Percentiles rank a stretch among this genome's conserved stretches.
Evolutionary conservation across 768 basidiomycete genomes (phyloP).

Genomic region (Clitopilus passeckerianus): DNA sequence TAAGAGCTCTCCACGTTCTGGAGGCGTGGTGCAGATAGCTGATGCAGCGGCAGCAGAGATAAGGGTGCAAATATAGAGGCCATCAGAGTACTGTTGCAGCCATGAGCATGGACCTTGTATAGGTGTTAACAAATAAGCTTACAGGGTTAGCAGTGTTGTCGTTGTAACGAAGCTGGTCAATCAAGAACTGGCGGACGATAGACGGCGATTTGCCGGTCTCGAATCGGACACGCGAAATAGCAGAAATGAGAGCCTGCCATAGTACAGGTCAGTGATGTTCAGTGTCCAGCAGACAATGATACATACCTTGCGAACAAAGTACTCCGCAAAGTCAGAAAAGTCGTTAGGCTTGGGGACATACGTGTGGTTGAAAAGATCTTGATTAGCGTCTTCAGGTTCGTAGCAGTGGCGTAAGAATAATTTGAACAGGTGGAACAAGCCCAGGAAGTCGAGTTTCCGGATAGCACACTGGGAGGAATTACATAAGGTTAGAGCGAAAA

Average conservation of each 20-base stretch:
- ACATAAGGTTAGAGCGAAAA: conserved; percentile 3
- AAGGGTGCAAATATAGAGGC: conserved; percentile 82
- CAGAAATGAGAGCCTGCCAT: conserved; percentile 66
- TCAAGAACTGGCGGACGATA: conserved; percentile 81
- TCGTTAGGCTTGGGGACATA: conserved; percentile 96
- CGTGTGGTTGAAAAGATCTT: conserved; percentile 80
- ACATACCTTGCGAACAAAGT: conserved; percentile 89
- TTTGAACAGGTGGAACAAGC: conserved; percentile 94
- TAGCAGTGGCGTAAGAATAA: conserved; percentile 89
- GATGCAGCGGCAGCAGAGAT: conserved; percentile 80
- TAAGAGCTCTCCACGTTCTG: conserved; percentile 75
- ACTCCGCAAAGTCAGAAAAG: conserved; percentile 87
- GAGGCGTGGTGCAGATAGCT: conserved; percentile 69
- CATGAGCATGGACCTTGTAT: neutral
- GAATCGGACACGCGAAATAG: conserved; percentile 83
- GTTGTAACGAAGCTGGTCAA: conserved; percentile 92
- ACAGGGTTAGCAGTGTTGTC: conserved; percentile 92
- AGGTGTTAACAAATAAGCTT: conserved; percentile 20
- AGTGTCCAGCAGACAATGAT: neutral
- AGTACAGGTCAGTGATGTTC: neutral
- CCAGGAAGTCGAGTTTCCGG: conserved; percentile 77
- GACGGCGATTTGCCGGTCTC: conserved; percentile 83
- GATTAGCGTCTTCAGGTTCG: conserved; percentile 75
- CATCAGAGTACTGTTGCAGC: conserved; percentile 73
- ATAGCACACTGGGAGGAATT: conserved; percentile 66